phyloP scores from a whole-genome alignment of 2,329 filamentous ascomycete genomes.

The Scedosporium apiospermum region DNA sequence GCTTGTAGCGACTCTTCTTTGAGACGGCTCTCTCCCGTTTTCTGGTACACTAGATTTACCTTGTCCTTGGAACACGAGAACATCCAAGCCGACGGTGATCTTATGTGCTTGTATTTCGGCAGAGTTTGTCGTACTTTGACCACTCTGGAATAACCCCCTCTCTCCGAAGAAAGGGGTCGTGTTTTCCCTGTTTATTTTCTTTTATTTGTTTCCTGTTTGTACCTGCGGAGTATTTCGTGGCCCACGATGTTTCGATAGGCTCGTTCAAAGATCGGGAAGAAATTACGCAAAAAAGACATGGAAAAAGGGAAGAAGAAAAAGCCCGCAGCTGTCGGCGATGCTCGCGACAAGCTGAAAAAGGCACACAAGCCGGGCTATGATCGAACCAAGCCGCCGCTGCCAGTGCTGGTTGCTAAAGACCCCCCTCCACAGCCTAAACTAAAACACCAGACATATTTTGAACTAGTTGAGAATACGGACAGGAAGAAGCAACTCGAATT shows the following conservation, averaged over 20 bases:
- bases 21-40: not conserved
- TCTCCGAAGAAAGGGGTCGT: not conserved
- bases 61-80: not conserved
- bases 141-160: not conserved
- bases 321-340: constrained; percentile 1
- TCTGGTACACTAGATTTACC: not conserved
- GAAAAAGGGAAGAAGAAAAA: not conserved
- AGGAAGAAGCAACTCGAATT: constrained; percentile 56
- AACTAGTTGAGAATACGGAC: constrained; percentile 54
- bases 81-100: not conserved
- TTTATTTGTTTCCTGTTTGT: not conserved
- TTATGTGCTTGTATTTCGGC: not conserved
- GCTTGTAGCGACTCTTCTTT: not conserved
- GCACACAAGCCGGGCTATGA: constrained; percentile 1
- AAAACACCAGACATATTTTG: constrained; percentile 54
- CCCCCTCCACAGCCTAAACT: constrained; percentile 26
- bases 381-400: not conserved
- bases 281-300: not conserved
- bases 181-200: not conserved
- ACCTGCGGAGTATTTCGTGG: not conserved
- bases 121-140: not conserved
- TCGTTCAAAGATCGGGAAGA: not conserved
- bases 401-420: constrained; percentile 25
- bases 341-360: constrained; percentile 3
- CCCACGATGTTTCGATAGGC: constrained; percentile 2